Evolutionary conservation across 2,329 filamentous ascomycete species (phyloP).

Genomic region (Cercospora berteroae): DNA sequence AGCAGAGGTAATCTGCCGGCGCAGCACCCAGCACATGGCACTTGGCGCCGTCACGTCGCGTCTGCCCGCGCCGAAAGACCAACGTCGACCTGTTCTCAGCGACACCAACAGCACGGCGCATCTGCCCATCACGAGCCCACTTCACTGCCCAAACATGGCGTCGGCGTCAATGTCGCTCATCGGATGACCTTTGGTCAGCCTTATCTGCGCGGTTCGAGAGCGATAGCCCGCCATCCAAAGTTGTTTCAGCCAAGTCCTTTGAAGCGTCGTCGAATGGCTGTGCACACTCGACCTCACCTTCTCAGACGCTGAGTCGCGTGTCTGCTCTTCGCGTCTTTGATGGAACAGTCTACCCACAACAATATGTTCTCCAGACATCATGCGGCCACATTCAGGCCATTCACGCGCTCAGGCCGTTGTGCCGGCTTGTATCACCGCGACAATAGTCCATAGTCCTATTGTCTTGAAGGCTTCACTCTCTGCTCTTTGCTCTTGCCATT

Average conservation of each 20-base stretch:
- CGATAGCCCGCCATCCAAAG: not conserved
- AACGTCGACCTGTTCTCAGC: not conserved
- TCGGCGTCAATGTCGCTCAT: not conserved
- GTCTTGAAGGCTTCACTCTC: not conserved
- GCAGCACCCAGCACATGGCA: not conserved
- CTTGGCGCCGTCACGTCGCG: not conserved
- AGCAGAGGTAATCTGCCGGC: not conserved
- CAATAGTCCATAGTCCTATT: not conserved
- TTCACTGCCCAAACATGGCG: not conserved
- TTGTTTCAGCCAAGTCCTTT: slow-evolving; percentile 5
- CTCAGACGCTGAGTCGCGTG: not conserved
- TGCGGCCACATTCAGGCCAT: not conserved
- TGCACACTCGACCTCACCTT: slow-evolving; percentile 1
- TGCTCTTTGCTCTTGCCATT: not conserved
- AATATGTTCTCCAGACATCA: not conserved
- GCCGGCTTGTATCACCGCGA: not conserved
- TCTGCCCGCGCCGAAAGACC: not conserved
- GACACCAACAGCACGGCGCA: not conserved
- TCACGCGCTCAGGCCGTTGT: not conserved
- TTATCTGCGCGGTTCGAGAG: not conserved
- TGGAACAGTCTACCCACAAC: not conserved
- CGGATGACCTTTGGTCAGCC: not conserved
- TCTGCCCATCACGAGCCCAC: not conserved
- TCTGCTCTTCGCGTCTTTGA: not conserved
- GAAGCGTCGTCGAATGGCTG: not conserved